These are phyloP conservation scores for Salvia rosmarinus DNA, from an alignment of 257 asterid genomes.

Conservation along the genomic window DNA sequence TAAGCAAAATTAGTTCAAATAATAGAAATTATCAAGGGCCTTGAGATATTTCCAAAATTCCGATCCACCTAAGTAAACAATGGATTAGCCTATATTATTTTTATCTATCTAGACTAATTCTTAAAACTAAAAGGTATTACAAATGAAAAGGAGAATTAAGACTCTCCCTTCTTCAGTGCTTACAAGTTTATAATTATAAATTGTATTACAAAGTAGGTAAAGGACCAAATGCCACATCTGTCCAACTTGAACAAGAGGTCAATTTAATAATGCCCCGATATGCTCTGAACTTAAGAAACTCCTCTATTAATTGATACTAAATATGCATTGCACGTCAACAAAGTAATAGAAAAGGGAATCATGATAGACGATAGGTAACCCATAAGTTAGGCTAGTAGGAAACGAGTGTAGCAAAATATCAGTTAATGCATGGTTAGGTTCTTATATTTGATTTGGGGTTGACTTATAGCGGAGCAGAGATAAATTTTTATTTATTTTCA, in stretches of 20 bases:
- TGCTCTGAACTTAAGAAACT: not conserved
- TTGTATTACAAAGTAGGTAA: not conserved
- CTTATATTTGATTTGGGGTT: not conserved
- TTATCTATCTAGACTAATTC: no score
- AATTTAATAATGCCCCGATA: not conserved
- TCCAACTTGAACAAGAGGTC: constrained; percentile 5
- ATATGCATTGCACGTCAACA: not conserved
- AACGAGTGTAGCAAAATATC: not conserved
- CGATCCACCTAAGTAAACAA: no score
- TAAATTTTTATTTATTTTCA: not conserved
- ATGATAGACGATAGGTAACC: not conserved
- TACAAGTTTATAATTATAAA: not conserved
- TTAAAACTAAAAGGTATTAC: not conserved
- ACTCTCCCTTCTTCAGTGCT: not conserved
- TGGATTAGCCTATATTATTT: no score
- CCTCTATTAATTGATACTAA: constrained; percentile 16
- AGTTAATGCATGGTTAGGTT: not conserved
- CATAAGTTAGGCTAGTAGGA: not conserved
- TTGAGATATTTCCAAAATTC: no score
- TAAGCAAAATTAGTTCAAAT: no score
- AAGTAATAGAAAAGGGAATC: constrained; percentile 4
- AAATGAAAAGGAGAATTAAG: not conserved
- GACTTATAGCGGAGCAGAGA: not conserved
- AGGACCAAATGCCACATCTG: constrained; percentile 10
- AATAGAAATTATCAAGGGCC: no score